Base-by-base conservation (phyloP, 257 asterid species). In the Pogostemon cablin region DNA sequence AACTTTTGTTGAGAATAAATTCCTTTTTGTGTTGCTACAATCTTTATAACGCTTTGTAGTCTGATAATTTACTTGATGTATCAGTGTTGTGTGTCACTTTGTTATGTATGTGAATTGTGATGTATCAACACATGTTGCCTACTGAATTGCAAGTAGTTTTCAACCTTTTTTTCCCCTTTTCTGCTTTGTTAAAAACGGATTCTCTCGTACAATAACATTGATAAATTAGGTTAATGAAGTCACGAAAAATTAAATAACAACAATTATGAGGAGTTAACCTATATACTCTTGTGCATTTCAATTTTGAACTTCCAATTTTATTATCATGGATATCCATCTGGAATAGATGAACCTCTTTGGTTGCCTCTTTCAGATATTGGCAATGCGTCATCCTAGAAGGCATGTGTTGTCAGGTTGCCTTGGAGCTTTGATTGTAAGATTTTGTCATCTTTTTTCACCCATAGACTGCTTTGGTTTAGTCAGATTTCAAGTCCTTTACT, bases 311-410 rank as follows among this genome's bases (percentile, higher is more conserved):
- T 25, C 32, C 32, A 25, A 25, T 25, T 25, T 25, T 25, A 25
- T 25, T 25, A 25, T 25, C 32, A 25, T 25, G 32, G 32, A 25
- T 25, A 25, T 25, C 32, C 32, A 25, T 25, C 32, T 25, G 32
- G 32, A 25, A 25, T 25, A 25, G 32, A 25, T 25, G 32, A 25
- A 25, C 32, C 32, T 25, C 32, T 25, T 25, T 25, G 32, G 32
- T 57, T 57, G 74, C 35, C 4, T 44, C 15, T 69, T 71, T 46
- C 75, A 71, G 75, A 71, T 71, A 7, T 47, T 71, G 61, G 75
- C 75, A 71, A 71, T 71, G 75, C 75, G 75, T 49, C 68, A 71
- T 60, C 68, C 75, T 34, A 71, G 75, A 71, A 60, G 75, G 37
- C 4, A 60, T 44, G 75, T 71, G 55, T 40, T 71, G 35, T 37